These are phyloP conservation scores for Thelonectria discophora DNA, from an alignment of 2,329 filamentous ascomycete species.

Conservation along the genomic window DNA sequence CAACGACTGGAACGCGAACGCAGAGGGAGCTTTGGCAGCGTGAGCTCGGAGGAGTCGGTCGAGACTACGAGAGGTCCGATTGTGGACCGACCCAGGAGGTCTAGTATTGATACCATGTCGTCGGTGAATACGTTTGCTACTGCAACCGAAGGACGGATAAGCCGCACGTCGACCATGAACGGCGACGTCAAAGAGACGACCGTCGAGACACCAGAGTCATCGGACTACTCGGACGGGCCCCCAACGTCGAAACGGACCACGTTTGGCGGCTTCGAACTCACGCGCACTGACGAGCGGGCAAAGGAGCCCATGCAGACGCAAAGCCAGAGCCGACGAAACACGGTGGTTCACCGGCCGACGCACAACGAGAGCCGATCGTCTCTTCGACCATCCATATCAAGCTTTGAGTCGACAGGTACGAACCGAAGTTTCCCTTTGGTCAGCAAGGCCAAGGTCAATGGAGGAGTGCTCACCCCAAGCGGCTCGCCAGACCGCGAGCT, in stretches of 20 bases:
- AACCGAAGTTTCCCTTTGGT: conserved; percentile 70
- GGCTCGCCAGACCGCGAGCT: conserved; percentile 61
- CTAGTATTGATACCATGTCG: conserved; percentile 60
- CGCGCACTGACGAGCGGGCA: conserved; percentile 35
- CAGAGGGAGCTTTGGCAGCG: conserved; percentile 59
- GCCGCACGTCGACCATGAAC: conserved; percentile 46
- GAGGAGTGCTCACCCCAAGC: conserved; percentile 54
- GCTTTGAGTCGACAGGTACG: conserved; percentile 66
- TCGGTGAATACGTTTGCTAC: conserved; percentile 66
- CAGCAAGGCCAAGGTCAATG: conserved; percentile 58
- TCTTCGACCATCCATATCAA: conserved; percentile 62
- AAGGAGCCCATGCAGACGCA: conserved; percentile 41
- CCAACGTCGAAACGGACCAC: conserved; percentile 35
- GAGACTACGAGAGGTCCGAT: conserved; percentile 65
- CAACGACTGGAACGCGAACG: conserved; percentile 35
- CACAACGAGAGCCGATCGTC: conserved; percentile 30
- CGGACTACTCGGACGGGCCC: conserved; percentile 34
- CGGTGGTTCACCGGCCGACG: conserved; percentile 54
- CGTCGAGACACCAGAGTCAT: conserved; percentile 34
- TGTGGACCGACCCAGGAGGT: conserved; percentile 47
- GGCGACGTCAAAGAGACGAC: conserved; percentile 32
- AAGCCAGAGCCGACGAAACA: conserved; percentile 41
- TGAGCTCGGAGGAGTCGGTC: conserved; percentile 67
- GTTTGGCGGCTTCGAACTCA: conserved; percentile 42
- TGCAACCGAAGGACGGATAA: conserved; percentile 59